Base-by-base conservation (phyloP, 306 rosid species). In the Rubus idaeus region DNA sequence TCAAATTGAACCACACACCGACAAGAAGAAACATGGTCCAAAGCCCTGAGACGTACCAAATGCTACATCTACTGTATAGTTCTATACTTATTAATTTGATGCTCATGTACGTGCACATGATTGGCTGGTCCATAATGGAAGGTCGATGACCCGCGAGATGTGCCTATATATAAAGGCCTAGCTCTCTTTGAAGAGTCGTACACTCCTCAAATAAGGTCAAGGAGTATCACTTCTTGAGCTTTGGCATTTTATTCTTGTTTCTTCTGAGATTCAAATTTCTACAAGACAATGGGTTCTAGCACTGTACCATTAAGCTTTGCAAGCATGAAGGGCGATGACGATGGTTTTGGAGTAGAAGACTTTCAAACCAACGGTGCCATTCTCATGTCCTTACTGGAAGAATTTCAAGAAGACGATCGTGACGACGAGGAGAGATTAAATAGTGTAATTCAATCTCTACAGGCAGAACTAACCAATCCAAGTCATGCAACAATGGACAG, bases 381-480 rank as follows among this genome's bases (percentile, higher is more conserved):
- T 79, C 80, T 87, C 57, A 77, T 73, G 89, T 75, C 83, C 30
- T 51, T 87, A 21, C 53, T 85, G 81, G 88, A 85, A 67, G 89
- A 87, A 67, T 60, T 79, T 9, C 81, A 76, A 2, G 87, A 89
- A 52, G 89, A 87, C 44, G 84, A 72, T 16, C 49, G 68, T 30
- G 66, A 60, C 58, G 87, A 78, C 0, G 93, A 83, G 78, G 89
- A 87, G 21, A 87, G 85, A 55, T 80, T 89, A 35, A 77, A 78
- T 3, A 85, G 80, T 62, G 80, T 87, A 73, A 87, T 89, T 50
- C 91, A 83, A 61, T 89, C 91, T 42, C 70, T 85, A 18, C 87
- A 87, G 76, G 89, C 84, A n/a, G 91, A 82, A 75, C 80, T 87
- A 60, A 74, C 8, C 71, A 70, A 68, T 17, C 49, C 80, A 18